Percentiles rank a stretch among this genome's conserved stretches.
These are phyloP conservation scores for Serpula lacrymans DNA, from an alignment of 768 basidiomycete species.

Conservation along the genomic window DNA sequence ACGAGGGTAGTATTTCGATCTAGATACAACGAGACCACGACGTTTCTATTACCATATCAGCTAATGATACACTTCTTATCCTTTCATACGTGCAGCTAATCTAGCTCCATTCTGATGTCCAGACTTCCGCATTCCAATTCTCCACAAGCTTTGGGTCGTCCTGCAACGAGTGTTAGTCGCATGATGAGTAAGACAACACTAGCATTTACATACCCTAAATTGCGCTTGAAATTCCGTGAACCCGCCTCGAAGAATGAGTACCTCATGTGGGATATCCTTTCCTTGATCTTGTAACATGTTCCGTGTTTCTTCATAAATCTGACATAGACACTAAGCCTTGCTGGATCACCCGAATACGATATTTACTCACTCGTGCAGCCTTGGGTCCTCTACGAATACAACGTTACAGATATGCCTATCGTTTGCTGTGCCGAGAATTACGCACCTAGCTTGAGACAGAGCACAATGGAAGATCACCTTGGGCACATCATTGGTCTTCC, in stretches of 20 bases:
- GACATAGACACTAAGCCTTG: constrained; percentile 8
- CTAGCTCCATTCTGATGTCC: constrained; percentile 45
- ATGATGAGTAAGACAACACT: neutral
- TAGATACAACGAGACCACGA: neutral
- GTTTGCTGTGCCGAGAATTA: constrained; percentile 13
- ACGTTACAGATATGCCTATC: neutral
- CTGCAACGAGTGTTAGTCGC: constrained; percentile 25
- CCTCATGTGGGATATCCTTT: constrained; percentile 47
- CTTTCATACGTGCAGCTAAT: neutral
- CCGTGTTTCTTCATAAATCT: constrained; percentile 72
- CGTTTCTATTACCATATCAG: neutral
- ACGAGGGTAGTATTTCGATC: constrained; percentile 3
- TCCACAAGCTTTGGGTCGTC: constrained; percentile 70
- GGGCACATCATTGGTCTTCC: constrained; percentile 57
- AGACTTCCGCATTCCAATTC: constrained; percentile 69
- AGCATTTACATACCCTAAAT: constrained; percentile 48
- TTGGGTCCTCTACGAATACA: constrained; percentile 59
- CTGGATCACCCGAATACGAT: neutral
- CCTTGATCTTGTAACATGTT: constrained; percentile 39
- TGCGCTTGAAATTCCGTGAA: constrained; percentile 68
- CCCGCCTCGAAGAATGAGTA: constrained; percentile 67
- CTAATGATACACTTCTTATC: constrained; percentile 1
- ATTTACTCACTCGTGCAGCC: constrained; percentile 61
- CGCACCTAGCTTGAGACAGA: constrained; percentile 73
- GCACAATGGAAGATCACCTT: constrained; percentile 76